Evolutionary conservation across 805 yeast species (phyloP).

Genomic region (Yarrowia deformans): DNA sequence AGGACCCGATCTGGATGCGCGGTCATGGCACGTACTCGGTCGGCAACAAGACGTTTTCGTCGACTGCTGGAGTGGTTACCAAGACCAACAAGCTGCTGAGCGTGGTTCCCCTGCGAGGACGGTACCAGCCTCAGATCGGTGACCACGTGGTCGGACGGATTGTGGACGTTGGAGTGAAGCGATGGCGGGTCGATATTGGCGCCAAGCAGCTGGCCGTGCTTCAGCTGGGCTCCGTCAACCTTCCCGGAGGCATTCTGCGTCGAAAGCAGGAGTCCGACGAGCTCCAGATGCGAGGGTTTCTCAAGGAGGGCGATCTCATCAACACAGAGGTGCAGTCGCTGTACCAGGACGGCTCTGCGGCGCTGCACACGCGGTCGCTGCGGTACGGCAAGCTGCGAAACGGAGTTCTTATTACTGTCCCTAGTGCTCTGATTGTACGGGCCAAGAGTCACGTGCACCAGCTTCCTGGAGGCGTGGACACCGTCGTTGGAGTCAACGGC

Average conservation of each 20-base stretch:
- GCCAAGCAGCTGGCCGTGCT: conserved; percentile 91
- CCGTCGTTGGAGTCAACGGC: conserved; percentile 93
- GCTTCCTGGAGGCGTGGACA: conserved; percentile 92
- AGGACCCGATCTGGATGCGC: conserved; percentile 96
- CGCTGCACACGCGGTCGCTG: conserved; percentile 92
- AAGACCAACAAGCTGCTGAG: conserved; percentile 86
- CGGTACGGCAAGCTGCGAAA: conserved; percentile 95
- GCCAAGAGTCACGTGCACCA: conserved; percentile 86
- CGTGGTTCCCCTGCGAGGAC: conserved; percentile 84
- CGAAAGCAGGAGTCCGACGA: conserved; percentile 96
- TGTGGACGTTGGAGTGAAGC: conserved; percentile 88
- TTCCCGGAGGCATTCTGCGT: conserved; percentile 96
- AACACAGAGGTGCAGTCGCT: conserved; percentile 96
- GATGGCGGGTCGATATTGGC: conserved; percentile 98
- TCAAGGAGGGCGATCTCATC: conserved; percentile 94
- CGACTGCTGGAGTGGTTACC: conserved; percentile 90
- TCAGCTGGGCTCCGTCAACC: conserved; percentile 92
- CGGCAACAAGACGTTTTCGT: conserved; percentile 77
- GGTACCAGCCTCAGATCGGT: conserved; percentile 94
- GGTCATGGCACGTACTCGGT: conserved; percentile 95
- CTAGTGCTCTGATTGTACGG: conserved; percentile 80
- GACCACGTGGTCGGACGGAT: conserved; percentile 95
- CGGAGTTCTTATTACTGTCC: conserved; percentile 82
- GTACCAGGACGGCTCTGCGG: conserved; percentile 88
- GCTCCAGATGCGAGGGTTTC: conserved; percentile 89